Percentiles rank a stretch among this genome's conserved stretches.
Evolutionary conservation across 306 rosid species (phyloP).

Genomic region (Rosa lucieae): DNA sequence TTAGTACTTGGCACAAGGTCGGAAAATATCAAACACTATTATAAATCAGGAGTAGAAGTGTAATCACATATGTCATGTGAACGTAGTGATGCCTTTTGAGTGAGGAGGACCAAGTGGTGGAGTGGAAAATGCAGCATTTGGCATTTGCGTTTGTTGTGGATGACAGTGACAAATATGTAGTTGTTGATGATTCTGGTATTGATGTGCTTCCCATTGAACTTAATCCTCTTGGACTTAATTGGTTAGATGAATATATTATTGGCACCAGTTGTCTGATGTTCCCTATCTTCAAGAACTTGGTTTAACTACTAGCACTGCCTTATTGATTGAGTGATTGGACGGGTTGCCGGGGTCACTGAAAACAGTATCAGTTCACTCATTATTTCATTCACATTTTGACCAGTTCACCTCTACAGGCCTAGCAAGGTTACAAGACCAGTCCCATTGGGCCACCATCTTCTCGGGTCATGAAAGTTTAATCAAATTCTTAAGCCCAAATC

Average conservation of each 20-base stretch:
- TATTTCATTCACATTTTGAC: background rate
- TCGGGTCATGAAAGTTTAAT: background rate
- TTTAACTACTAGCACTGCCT: background rate
- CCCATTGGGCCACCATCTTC: background rate
- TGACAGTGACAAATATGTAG: slow-evolving; percentile 11
- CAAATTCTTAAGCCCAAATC: background rate
- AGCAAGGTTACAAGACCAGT: background rate
- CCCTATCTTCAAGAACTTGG: slow-evolving; percentile 1
- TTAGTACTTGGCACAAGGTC: background rate
- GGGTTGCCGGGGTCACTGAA: background rate
- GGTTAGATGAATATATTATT: background rate
- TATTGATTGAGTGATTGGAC: background rate
- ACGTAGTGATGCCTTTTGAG: background rate
- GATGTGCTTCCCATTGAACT: background rate
- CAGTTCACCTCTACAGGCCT: background rate
- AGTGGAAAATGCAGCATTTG: background rate
- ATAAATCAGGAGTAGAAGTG: background rate
- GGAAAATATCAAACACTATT: background rate
- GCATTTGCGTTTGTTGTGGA: background rate
- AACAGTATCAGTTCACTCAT: background rate
- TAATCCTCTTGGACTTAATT: slow-evolving; percentile 8
- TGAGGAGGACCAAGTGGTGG: background rate
- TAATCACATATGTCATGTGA: background rate
- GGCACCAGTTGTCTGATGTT: background rate
- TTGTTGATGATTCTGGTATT: background rate